Evolutionary conservation across 2,329 filamentous ascomycete species (phyloP), one percentile per base, ranked within the genome.

Genomic region (Talaromyces funiculosus): DNA sequence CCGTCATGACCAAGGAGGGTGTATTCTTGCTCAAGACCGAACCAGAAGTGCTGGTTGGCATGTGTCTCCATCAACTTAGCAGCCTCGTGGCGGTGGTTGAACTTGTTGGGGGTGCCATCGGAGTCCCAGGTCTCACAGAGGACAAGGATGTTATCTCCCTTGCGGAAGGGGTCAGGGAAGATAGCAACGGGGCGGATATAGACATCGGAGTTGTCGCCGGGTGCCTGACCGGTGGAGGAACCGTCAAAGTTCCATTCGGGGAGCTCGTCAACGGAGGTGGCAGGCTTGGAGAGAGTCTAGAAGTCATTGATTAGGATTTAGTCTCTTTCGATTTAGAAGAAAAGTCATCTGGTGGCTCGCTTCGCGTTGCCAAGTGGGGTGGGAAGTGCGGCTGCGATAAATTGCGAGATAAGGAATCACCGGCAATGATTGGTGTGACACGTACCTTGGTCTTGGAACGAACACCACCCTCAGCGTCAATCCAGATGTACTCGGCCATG

Each of bases 1-100:
- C 92, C 90, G 69, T 88, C 85, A 68, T 86, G 80, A 73, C 93
- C 92, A 69, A 97, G 88, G 49, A 95, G 87, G 63, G 91, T 97
- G 85, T 97, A 97, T 79, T 97, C 93, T 77, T 97, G 93, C 77
- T 96, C 93, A 18, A 99, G 87, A 79, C 94, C 94, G 79, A 97
- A 99, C 94, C 93, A 97, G 73, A 94, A 92, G 75, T 89, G 83
- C 71, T 93, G 88, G 61, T 86, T 82, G 75, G 87, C 87, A 78
- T 97, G 87, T 65, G 87, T 84, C 78, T 94, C 86, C 90, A 97
- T 96, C 71, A 97, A 83, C 78, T 94, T 89, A 73, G 86, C 86
- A 72, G 87, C 89, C 73, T 97, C 93, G 76, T 97, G 89, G 69
- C 94, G 90, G 87, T 88, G 90, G 89, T 99, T 99, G 89, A 86